Evolutionary conservation across 176 grass and related monocot genomes (phyloP).

Genomic region (Tillandsia fasciculata): DNA sequence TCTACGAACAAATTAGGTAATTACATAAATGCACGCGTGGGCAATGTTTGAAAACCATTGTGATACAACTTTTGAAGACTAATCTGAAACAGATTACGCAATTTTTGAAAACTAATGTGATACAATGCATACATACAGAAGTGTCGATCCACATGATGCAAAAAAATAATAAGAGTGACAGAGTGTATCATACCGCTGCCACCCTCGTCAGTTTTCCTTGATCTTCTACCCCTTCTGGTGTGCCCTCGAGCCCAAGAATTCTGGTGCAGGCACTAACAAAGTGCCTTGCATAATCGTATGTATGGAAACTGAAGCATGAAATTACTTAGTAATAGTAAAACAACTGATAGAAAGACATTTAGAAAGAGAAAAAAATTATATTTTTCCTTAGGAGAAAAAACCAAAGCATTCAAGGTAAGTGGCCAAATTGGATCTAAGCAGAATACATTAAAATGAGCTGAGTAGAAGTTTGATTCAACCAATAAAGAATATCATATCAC

Average conservation of each 20-base stretch:
- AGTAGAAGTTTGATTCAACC: neutral
- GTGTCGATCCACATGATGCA: neutral
- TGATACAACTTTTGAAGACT: too few relatives aligned
- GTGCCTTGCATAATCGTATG: slow-evolving; percentile 69
- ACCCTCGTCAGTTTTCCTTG: slow-evolving; percentile 93
- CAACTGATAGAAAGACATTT: neutral
- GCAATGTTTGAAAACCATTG: too few relatives aligned
- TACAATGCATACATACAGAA: neutral
- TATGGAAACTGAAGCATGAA: slow-evolving; percentile 20
- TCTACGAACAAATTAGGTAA: neutral
- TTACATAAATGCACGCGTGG: too few relatives aligned
- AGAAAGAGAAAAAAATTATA: neutral
- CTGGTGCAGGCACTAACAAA: slow-evolving; percentile 85
- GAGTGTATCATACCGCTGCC: slow-evolving; percentile 56
- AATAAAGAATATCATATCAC: too few relatives aligned
- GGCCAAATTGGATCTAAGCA: neutral
- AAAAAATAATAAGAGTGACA: slow-evolving; percentile 6
- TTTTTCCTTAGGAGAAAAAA: neutral
- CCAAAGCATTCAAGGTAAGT: neutral
- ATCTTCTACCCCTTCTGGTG: slow-evolving; percentile 94
- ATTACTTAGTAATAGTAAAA: neutral
- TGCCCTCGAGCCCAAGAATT: slow-evolving; percentile 98
- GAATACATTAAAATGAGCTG: neutral
- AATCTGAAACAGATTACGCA: too few relatives aligned
- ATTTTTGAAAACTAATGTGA: too few relatives aligned